Evolutionary conservation across 192 early-diverging fungal genomes (phyloP).

Genomic region (Rhizoclosmatium globosum): DNA sequence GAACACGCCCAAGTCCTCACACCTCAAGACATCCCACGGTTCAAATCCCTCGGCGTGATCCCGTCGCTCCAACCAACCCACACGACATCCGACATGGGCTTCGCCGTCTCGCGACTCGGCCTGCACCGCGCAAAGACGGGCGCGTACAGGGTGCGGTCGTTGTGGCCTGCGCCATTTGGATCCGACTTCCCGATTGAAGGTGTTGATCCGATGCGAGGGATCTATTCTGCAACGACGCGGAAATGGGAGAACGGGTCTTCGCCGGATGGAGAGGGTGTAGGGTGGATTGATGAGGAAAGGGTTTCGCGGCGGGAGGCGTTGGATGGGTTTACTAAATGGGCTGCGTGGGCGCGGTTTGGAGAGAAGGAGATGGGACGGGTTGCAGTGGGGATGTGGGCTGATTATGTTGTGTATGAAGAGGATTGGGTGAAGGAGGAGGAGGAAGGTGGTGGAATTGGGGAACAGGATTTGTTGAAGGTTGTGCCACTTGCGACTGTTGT

Average conservation of each 20-base stretch:
- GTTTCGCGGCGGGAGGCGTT: conserved; percentile 56
- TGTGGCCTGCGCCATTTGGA: conserved; percentile 53
- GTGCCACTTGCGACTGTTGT: conserved; percentile 37
- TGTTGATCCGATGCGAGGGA: conserved; percentile 59
- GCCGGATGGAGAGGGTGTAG: conserved; percentile 21
- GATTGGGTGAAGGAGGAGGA: conserved; percentile 53
- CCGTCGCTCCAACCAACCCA: conserved; percentile 70
- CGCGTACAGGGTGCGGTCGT: conserved; percentile 59
- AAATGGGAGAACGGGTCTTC: conserved; percentile 50
- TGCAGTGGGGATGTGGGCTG: conserved; percentile 55
- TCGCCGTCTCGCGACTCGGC: conserved; percentile 59
- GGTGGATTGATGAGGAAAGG: conserved; percentile 44
- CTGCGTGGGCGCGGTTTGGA: conserved; percentile 62
- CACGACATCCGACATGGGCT: conserved; percentile 63
- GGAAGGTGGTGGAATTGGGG: conserved; percentile 18
- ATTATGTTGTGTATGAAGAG: conserved; percentile 60
- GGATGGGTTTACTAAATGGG: conserved; percentile 61
- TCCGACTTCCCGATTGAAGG: conserved; percentile 66
- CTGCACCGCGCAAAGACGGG: conserved; percentile 43
- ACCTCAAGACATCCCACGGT: conserved; percentile 53
- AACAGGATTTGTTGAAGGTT: conserved; percentile 44
- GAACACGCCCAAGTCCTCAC: conserved; percentile 69
- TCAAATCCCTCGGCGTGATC: conserved; percentile 53
- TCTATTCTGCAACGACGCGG: conserved; percentile 66
- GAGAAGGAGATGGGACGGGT: conserved; percentile 57